A percentile compares a stretch with the other conserved stretches of the same genome.
These are phyloP conservation scores for Hypoxylon sp. DNA, from an alignment of 2,329 filamentous ascomycete genomes.

Conservation along the genomic window DNA sequence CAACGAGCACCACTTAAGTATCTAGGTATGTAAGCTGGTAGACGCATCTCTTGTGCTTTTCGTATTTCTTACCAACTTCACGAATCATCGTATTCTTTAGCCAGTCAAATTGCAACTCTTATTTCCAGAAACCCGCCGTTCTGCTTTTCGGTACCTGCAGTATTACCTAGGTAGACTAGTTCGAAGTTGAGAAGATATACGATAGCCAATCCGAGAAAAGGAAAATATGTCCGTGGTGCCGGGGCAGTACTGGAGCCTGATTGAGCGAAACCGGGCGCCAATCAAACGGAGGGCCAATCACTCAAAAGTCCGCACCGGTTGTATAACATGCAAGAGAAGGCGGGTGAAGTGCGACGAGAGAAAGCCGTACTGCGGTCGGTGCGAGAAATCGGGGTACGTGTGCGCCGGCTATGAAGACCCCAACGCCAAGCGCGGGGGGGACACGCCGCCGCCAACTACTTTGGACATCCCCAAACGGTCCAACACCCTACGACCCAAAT, in stretches of 20 bases:
- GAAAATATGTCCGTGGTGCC: slow-evolving; percentile 42
- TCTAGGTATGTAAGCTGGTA: slow-evolving; percentile 20
- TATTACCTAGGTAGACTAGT: neutral
- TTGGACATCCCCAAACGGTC: slow-evolving; percentile 8
- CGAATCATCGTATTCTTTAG: slow-evolving; percentile 2
- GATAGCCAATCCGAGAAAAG: slow-evolving; percentile 1
- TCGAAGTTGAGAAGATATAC: neutral
- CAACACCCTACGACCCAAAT: slow-evolving; percentile 33
- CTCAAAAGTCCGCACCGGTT: slow-evolving; percentile 47
- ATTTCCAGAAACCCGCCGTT: neutral
- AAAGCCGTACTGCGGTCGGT: slow-evolving; percentile 45
- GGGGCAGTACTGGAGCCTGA: slow-evolving; percentile 45
- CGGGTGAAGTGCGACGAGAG: slow-evolving; percentile 48
- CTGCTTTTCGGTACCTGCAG: neutral
- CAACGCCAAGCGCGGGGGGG: slow-evolving; percentile 14
- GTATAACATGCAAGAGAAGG: slow-evolving; percentile 45
- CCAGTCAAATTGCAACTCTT: slow-evolving; percentile 11
- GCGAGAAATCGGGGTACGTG: slow-evolving; percentile 39
- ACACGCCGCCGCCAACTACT: slow-evolving; percentile 6
- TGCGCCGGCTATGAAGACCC: slow-evolving; percentile 43
- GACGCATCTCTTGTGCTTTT: neutral
- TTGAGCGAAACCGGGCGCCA: slow-evolving; percentile 40
- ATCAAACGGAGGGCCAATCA: slow-evolving; percentile 43
- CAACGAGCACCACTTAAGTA: neutral
- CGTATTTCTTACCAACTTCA: neutral